A percentile compares a stretch with the other conserved stretches of the same genome.
Evolutionary conservation across 306 rosid species (phyloP).

Genomic region (Trifolium repens): DNA sequence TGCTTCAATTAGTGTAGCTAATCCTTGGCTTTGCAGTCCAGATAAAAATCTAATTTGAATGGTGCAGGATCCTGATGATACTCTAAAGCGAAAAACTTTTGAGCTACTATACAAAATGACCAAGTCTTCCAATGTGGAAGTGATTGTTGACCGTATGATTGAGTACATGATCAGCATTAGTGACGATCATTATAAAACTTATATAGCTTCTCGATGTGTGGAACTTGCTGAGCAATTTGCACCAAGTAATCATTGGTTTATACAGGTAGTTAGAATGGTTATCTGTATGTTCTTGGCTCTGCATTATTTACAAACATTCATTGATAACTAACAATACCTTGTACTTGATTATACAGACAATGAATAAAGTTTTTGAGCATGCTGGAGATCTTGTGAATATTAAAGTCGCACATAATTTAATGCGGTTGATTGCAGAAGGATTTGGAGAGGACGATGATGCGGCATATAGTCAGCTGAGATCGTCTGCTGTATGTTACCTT

Average conservation of each 20-base stretch:
- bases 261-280: slow-evolving; percentile 65
- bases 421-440: slow-evolving; percentile 97
- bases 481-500: slow-evolving; percentile 82
- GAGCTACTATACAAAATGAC: slow-evolving; percentile 92
- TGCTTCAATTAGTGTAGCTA: neutral
- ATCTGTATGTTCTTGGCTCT: slow-evolving; percentile 35
- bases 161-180: slow-evolving; percentile 85
- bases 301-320: neutral
- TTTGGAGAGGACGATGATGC: slow-evolving; percentile 92
- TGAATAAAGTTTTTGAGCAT: slow-evolving; percentile 99
- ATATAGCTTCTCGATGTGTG: slow-evolving; percentile 95
- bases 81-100: slow-evolving; percentile 93
- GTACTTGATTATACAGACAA: slow-evolving; percentile 65
- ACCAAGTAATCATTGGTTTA: slow-evolving; percentile 97
- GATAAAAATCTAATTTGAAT: slow-evolving; percentile 40
- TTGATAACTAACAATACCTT: slow-evolving; percentile 24
- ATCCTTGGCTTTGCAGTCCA: slow-evolving; percentile 24
- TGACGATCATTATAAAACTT: slow-evolving; percentile 89
- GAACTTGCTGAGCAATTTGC: slow-evolving; percentile 98
- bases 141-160: slow-evolving; percentile 96
- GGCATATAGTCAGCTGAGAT: slow-evolving; percentile 87
- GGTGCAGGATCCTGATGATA: slow-evolving; percentile 95
- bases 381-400: slow-evolving; percentile 98
- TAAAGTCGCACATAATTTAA: slow-evolving; percentile 97
- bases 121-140: slow-evolving; percentile 97